phyloP scores from a whole-genome alignment of 768 basidiomycete genomes.

The Bullera alba region DNA sequence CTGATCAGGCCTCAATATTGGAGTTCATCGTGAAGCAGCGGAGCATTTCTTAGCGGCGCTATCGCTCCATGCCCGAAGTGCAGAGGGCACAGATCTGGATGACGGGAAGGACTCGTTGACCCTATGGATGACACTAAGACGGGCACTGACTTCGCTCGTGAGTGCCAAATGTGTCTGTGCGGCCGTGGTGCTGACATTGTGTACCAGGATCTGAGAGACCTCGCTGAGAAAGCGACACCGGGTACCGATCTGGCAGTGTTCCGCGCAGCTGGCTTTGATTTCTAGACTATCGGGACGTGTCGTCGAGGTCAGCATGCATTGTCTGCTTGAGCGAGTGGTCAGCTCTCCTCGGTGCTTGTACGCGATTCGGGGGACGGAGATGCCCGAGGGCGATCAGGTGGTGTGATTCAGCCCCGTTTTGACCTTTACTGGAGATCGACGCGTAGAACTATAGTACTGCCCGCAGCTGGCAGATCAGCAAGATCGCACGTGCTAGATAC shows the following conservation, averaged over 20 bases:
- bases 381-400: no score
- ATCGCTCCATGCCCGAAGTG: conserved; percentile 20
- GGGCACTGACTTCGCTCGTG: conserved; percentile 76
- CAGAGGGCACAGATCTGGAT: neutral
- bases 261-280: conserved; percentile 80
- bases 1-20: conserved; percentile 81
- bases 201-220: conserved; percentile 65
- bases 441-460: no score
- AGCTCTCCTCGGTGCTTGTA: no score
- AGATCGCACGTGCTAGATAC: no score
- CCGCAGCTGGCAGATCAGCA: no score
- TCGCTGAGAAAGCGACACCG: conserved; percentile 67
- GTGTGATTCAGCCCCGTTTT: no score
- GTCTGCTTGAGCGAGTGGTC: no score
- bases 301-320: no score
- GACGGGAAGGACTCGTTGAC: conserved; percentile 63
- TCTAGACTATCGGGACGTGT: no score
- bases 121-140: conserved; percentile 81
- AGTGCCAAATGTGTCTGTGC: conserved; percentile 21
- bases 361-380: no score
- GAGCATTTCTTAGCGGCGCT: conserved; percentile 61
- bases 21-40: conserved; percentile 87
- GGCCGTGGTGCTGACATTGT: neutral
- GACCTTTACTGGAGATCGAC: no score
- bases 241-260: conserved; percentile 65